Base-by-base conservation (phyloP, 331 rosid species). In the Rosa hybrid region DNA sequence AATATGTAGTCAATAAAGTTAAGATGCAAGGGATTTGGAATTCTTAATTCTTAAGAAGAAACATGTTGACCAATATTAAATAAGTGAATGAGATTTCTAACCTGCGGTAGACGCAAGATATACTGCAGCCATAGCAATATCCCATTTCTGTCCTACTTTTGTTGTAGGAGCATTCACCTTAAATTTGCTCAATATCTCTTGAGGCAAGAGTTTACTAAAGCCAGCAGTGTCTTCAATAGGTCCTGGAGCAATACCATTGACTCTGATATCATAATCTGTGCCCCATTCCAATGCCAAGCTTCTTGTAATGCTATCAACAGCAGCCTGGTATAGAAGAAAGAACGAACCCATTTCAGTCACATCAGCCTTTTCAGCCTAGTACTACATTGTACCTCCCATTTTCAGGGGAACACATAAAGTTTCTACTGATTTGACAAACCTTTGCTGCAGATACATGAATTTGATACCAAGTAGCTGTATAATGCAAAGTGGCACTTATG, bases 281-380 rank as follows among this genome's bases (percentile, higher is more conserved):
- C 81, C 81, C 81, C 81, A 78, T 56, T 78, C 81, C 68, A 78
- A 70, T 59, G 82, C 82, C 71, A 78, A 78, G 60, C 60, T 78
- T 78, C 71, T 78, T 27, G 77, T 78, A 12, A 70, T 56, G 77
- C 71, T 78, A 57, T 78, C 82, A 59, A 78, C 49, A 6, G 82
- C 82, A 42, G 82, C 82, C 82, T 78, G 70, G 70, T 44, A 78
- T 6, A 27, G 13, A 77, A 51, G 71, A 42, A 27, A 63, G 3
- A 65, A 78, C 0, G 45, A 54, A 42, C 9, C 18, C 27, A 7
- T 11, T 12, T 46, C 62, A 63, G 20, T 12, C 64, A 50, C 62
- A 50, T 34, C 45, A 51, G 45, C 12, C 64, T 49, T 50, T 30
- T 8, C 18, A 72, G 76, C 13, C 63, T 50, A 14, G 76, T 49